phyloP scores from a whole-genome alignment of 306 rosid species.

The Lupinus albus region DNA sequence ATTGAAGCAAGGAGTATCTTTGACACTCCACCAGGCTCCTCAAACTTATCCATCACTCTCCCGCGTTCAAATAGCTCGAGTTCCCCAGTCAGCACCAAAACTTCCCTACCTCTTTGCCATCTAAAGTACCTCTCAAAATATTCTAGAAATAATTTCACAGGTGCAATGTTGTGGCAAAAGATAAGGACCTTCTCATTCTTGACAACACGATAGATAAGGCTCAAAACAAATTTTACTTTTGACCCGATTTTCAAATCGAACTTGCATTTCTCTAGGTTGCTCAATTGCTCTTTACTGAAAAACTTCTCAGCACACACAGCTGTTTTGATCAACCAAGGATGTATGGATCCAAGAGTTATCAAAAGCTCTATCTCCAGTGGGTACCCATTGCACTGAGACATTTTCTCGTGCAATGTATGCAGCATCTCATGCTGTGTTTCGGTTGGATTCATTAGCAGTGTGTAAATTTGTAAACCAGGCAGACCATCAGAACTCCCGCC shows the following conservation, averaged over 20 bases:
- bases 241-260: slow-evolving; percentile 77
- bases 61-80: slow-evolving; percentile 91
- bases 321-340: slow-evolving; percentile 87
- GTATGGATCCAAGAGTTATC: slow-evolving; percentile 95
- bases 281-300: slow-evolving; percentile 48
- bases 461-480: slow-evolving; percentile 93
- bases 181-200: slow-evolving; percentile 76
- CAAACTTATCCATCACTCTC: slow-evolving; percentile 82
- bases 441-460: slow-evolving; percentile 83
- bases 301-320: slow-evolving; percentile 73
- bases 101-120: slow-evolving; percentile 75
- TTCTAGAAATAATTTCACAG: slow-evolving; percentile 67
- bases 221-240: slow-evolving; percentile 80
- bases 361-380: slow-evolving; percentile 88
- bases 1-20: slow-evolving; percentile 93
- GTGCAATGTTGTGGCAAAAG: slow-evolving; percentile 96
- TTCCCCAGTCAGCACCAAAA: slow-evolving; percentile 80
- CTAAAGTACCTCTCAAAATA: slow-evolving; percentile 74
- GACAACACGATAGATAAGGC: slow-evolving; percentile 72
- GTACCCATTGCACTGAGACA: slow-evolving; percentile 64
- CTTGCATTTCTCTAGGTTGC: slow-evolving; percentile 66
- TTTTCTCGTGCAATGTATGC: slow-evolving; percentile 55
- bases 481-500: slow-evolving; percentile 73
- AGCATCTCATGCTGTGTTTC: slow-evolving; percentile 72
- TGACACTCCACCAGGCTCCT: slow-evolving; percentile 70